These are phyloP conservation scores for Exophiala oligosperma DNA, from an alignment of 2,329 filamentous ascomycete genomes.

Conservation along the genomic window DNA sequence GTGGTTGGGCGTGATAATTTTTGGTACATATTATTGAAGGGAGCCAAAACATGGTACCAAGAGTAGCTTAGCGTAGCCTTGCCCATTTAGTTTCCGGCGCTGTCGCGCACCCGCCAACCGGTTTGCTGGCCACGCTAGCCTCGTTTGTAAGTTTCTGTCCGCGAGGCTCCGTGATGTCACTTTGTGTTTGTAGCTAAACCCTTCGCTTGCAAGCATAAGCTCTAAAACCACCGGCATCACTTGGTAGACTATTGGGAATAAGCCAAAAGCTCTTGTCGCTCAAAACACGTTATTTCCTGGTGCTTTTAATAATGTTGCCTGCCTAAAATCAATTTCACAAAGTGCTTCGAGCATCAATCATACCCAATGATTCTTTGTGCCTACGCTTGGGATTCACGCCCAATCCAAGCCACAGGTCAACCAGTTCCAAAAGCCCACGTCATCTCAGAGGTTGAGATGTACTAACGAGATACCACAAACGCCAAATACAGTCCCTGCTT, in stretches of 20 bases:
- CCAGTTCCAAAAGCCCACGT: conserved; percentile 20
- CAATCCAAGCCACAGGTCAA: conserved; percentile 4
- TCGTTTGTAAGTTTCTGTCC: not conserved
- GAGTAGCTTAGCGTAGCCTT: not conserved
- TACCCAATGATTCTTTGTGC: conserved; percentile 16
- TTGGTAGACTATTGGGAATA: no score
- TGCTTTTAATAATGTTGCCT: not conserved
- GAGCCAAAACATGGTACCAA: not conserved
- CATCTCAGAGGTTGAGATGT: not conserved
- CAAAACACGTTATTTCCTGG: not conserved
- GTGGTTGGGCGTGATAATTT: conserved; percentile 18
- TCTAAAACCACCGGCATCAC: no score
- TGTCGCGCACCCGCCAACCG: not conserved
- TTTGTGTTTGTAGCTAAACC: no score
- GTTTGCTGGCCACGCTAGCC: no score
- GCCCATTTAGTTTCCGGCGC: not conserved
- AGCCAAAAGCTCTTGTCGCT: no score
- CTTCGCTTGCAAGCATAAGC: no score
- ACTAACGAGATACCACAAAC: conserved; percentile 1
- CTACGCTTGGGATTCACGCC: conserved; percentile 10
- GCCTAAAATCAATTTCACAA: no score
- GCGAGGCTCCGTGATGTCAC: not conserved
- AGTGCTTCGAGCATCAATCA: not conserved
- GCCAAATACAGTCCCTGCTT: conserved; percentile 11
- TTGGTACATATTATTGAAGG: not conserved